phyloP scores from a whole-genome alignment of 768 basidiomycete species.

The Hygrophoropsis aurantiaca region DNA sequence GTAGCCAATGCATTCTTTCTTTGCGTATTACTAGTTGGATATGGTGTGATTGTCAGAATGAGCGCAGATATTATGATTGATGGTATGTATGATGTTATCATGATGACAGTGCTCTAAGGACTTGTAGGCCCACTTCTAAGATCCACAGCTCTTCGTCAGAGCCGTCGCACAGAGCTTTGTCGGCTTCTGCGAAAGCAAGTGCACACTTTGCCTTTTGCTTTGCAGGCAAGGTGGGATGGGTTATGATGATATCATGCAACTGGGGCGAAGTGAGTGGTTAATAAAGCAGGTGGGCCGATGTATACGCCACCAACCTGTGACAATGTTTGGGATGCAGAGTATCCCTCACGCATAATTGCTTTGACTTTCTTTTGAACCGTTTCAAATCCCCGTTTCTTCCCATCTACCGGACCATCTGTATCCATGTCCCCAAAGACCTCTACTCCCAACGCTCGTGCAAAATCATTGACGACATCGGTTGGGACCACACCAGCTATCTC shows the following conservation, averaged over 20 bases:
- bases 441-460: slow-evolving; percentile 73
- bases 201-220: slow-evolving; percentile 81
- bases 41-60: background rate
- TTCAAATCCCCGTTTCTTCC: slow-evolving; percentile 47
- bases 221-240: slow-evolving; percentile 78
- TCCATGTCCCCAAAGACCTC: slow-evolving; percentile 61
- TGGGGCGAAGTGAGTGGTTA: slow-evolving; percentile 29
- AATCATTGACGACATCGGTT: slow-evolving; percentile 60
- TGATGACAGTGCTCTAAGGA: slow-evolving; percentile 59
- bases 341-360: slow-evolving; percentile 81
- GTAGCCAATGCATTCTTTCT: background rate
- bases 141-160: slow-evolving; percentile 97
- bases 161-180: slow-evolving; percentile 94
- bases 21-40: background rate
- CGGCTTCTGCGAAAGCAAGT: slow-evolving; percentile 88
- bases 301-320: slow-evolving; percentile 63
- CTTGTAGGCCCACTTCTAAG: slow-evolving; percentile 79
- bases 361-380: slow-evolving; percentile 71
- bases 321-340: slow-evolving; percentile 87
- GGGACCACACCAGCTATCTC: slow-evolving; percentile 98
- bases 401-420: slow-evolving; percentile 30
- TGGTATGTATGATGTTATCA: background rate
- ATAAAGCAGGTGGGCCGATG: slow-evolving; percentile 17
- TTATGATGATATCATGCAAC: slow-evolving; percentile 88
- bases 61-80: background rate